A percentile compares a stretch with the other conserved stretches of the same genome.
These are phyloP conservation scores for Plasmodium cynomolgi DNA, from an alignment of 169 alveolate species.

Conservation along the genomic window DNA sequence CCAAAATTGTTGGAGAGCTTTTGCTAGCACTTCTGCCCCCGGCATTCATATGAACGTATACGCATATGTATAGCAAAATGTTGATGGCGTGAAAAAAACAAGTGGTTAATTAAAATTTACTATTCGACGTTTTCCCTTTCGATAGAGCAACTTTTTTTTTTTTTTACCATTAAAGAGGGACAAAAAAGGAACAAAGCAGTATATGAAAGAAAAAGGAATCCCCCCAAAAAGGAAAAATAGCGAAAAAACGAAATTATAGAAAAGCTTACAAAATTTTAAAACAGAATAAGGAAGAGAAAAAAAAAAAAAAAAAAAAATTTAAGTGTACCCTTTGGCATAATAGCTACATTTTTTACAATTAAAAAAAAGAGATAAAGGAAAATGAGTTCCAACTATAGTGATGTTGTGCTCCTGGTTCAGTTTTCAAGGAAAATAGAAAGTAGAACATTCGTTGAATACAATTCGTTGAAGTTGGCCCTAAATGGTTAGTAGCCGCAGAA, in stretches of 20 bases:
- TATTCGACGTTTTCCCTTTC: background rate
- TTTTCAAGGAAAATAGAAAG: constrained; percentile 70
- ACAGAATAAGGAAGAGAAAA: background rate
- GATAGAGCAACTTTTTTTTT: constrained; percentile 3
- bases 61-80: background rate
- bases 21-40: background rate
- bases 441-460: constrained; percentile 74
- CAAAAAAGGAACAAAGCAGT: background rate
- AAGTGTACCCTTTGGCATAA: background rate
- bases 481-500: constrained; percentile 35
- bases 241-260: background rate
- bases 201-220: background rate
- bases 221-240: constrained; percentile 7
- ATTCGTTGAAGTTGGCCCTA: constrained; percentile 72
- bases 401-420: constrained; percentile 73
- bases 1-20: background rate
- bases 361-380: constrained; percentile 12
- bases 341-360: constrained; percentile 6
- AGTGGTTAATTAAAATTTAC: background rate
- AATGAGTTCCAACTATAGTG: constrained; percentile 68
- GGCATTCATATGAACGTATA: background rate
- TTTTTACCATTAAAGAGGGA: background rate
- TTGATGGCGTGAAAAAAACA: background rate
- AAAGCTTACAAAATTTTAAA: background rate
- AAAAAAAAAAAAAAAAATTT: background rate